Evolutionary conservation across 495 filamentous ascomycete genomes (phyloP), one percentile per base, ranked within the genome.

Genomic region (Penicillium canariense): DNA sequence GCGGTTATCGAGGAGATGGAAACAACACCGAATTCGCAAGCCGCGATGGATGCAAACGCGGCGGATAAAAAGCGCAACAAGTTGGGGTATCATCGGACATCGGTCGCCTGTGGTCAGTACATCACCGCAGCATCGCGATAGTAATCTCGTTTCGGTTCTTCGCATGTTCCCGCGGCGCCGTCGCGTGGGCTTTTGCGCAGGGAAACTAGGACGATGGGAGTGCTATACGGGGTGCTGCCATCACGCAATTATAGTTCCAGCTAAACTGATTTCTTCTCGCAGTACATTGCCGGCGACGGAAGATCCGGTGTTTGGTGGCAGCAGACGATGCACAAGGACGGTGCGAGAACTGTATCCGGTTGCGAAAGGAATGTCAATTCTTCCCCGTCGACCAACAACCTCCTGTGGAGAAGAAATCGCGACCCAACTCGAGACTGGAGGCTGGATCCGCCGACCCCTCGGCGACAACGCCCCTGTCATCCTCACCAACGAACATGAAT

Each of bases 281-380:
- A 97, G 94, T 87, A 32, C 93, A 97, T 67, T 98, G 94, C 69
- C 90, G 94, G 60, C 83, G 88, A 63, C 88, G 94, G 54, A 98
- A 98, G 72, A 98, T 98, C 57, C 80, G 94, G 70, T 98, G 94
- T 74, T 81, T 96, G 42, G 80, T 91, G 35, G 84, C 88, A 60
- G 75, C 77, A 44, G 86, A 87, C 58, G 93, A 97, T 65, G 70
- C 82, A 12, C 83, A 91, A 63, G 88, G 88, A 45, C 87, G 94
- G 55, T 98, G 94, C 70, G 87, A 89, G 53, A 96, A 96, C 72
- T 98, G 94, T 73, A 97, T 97, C 59, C 87, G 90, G 45, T 78
- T 98, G 68, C 93, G 95, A 67, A 97, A 96, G 69, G 91, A 96
- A 52, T 98, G 94, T 70, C 87, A 88, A 66, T 98, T 97, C 75